Conservation (phyloP, 129 eudicot species). For the Flaveria ramosissima region DNA sequence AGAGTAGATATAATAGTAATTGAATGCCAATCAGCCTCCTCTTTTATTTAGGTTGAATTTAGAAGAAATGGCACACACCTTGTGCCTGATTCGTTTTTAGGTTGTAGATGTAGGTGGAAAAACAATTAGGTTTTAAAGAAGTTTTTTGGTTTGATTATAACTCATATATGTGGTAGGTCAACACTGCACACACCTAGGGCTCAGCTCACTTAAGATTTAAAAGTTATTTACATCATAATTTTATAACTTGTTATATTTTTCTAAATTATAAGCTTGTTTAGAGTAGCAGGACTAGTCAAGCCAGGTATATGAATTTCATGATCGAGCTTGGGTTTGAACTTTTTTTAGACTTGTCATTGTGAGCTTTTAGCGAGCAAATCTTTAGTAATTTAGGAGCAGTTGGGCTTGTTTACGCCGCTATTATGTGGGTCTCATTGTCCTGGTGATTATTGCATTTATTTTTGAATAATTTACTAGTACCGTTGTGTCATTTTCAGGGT, state of each 20-base stretch:
- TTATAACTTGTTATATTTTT: too few relatives aligned
- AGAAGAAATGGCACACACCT: background rate
- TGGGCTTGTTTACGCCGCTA: background rate
- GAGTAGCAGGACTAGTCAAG: too few relatives aligned
- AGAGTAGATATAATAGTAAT: background rate
- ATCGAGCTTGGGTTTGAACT: background rate
- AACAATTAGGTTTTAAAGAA: too few relatives aligned
- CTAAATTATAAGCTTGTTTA: too few relatives aligned
- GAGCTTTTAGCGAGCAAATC: too few relatives aligned
- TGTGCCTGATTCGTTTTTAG: background rate
- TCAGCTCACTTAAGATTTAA: too few relatives aligned
- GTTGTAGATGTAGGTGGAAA: background rate
- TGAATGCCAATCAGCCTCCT: background rate
- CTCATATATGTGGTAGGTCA: too few relatives aligned
- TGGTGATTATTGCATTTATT: background rate
- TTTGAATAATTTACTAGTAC: background rate
- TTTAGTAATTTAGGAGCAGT: too few relatives aligned
- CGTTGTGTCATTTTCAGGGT: slow-evolving; percentile 36
- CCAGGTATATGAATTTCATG: background rate
- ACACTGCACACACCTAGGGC: too few relatives aligned
- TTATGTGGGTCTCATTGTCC: background rate
- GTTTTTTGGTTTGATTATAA: too few relatives aligned
- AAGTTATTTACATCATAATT: too few relatives aligned
- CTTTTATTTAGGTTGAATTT: background rate
- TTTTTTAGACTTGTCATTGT: too few relatives aligned